Evolutionary conservation across 108 stramenopile genomes (phyloP).

Genomic region (Skeletonema potamos): DNA sequence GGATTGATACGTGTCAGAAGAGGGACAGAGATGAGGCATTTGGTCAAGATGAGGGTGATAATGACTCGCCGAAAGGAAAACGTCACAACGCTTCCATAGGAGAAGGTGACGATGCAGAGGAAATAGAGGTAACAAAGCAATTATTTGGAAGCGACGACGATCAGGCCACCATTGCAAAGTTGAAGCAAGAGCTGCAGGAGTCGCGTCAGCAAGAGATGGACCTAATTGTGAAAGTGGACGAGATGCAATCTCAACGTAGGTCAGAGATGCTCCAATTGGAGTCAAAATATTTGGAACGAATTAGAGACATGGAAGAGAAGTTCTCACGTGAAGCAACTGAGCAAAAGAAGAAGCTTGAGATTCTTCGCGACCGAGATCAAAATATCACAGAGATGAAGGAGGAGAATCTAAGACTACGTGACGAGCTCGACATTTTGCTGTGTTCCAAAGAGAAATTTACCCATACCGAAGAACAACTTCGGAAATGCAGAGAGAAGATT

Average conservation of each 20-base stretch:
- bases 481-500: slow-evolving; percentile 65
- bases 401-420: slow-evolving; percentile 56
- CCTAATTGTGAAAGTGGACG: slow-evolving; percentile 48
- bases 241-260: slow-evolving; percentile 48
- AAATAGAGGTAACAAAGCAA: not conserved
- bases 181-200: slow-evolving; percentile 44
- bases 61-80: slow-evolving; percentile 6
- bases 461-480: slow-evolving; percentile 62
- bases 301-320: slow-evolving; percentile 39
- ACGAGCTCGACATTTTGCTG: slow-evolving; percentile 76
- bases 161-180: slow-evolving; percentile 20
- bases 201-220: slow-evolving; percentile 54
- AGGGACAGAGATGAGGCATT: slow-evolving; percentile 10
- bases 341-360: slow-evolving; percentile 43
- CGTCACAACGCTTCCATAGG: slow-evolving; percentile 1
- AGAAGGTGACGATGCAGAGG: slow-evolving; percentile 9
- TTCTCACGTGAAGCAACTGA: slow-evolving; percentile 38
- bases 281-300: slow-evolving; percentile 31
- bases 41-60: slow-evolving; percentile 6
- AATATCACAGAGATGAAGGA: slow-evolving; percentile 38
- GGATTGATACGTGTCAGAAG: slow-evolving; percentile 16
- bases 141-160: slow-evolving; percentile 7
- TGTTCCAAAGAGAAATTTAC: slow-evolving; percentile 58
- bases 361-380: slow-evolving; percentile 29
- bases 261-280: slow-evolving; percentile 77